Base-by-base conservation (phyloP, 305 asterid genomes). In the Ajuga reptans region DNA sequence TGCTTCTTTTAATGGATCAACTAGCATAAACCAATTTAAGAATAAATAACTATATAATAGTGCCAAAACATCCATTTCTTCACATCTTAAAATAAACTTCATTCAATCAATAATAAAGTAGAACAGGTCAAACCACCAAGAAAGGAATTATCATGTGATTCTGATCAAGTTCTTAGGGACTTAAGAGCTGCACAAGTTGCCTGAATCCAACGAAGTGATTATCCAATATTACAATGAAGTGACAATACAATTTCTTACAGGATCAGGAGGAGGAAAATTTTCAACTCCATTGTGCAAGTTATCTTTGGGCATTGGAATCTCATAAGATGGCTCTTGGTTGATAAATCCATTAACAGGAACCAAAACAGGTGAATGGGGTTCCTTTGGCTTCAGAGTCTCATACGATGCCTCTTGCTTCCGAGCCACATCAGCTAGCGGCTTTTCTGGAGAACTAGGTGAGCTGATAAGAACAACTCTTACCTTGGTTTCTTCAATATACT, bases 401-500 rank as follows among this genome's bases (percentile, higher is more conserved):
- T 68, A 29, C 67, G 81, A 70, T 56, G 80, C 68, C 68, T 82
- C 95, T 81, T 76, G 84, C 72, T 81, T 80, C 46, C 75, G n/a
- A 76, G 73, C 57, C 57, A 72, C 84, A 77, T 85, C 78, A 66
- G 72, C 80, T 7, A 81, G 84, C 47, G 77, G 78, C 78, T 73
- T 67, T 57, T 53, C 77, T 4, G 91, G 91, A 75, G 89, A 80
- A 69, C 57, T 77, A 24, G 89, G 69, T 41, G 84, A 80, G 55
- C 82, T 83, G 18, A 75, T 77, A 73, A 92, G 88, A 77, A 76
- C 56, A 71, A 92, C 98, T 84, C 81, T 80, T 77, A 89, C 87
- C 86, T 92, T 92, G 78, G 84, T 82, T 83, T 92, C 98, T 71
- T 92, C 95, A 10, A 92, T 76, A 75, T 83, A 82, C 66, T 76